Base-by-base conservation (phyloP, 352 stramenopile genomes). In the Phytophthora pseudosyringae region DNA sequence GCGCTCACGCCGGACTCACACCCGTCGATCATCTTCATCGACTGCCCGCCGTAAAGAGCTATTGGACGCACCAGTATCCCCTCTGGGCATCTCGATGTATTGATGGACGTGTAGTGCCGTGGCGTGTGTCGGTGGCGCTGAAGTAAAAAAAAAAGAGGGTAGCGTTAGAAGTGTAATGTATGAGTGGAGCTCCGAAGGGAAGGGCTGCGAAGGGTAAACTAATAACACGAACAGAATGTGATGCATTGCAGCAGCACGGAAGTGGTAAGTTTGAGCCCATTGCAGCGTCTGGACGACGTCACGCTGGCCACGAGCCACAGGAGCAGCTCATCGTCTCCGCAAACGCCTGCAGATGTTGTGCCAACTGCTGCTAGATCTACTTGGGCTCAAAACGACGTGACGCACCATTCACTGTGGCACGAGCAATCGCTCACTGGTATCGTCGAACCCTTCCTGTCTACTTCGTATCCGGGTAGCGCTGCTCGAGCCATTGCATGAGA, bases 21-120 rank as follows among this genome's bases (percentile, higher is more conserved):
- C 47, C 68, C 68, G 32, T 76, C 68, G 41, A 76, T 76, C 47
- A 72, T 76, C 43, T 76, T 72, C 49, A 76, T 76, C 48, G 63
- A 72, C 36, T 76, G 68, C 43, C 68, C 68, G 18, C 68, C 68
- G 48, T 76, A 69, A 67, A 21, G 33, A 32, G 36, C 10, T 31
- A n/a, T 6, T 21, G 9, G 11, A 26, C 18, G 18, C 10, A 21
- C 12, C 7, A 51, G 2, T 36, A 54, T 32, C 26, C 46, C 26
- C 31, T 54, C 25, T 53, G 39, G 28, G 21, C 15, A 10, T 59
- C 15, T 67, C 29, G 33, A 54, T 48, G 40, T 49, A 21, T 58
- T 52, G 25, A 47, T 52, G 25, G 29, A 46, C 43, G 36, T 46
- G 46, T 13, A 33, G 28, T 49, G 18, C 9, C 9, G 29, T 52